A percentile compares a stretch with the other conserved stretches of the same genome.
Conservation (phyloP, 2,329 filamentous ascomycete genomes). For the Fusarium cicatricum region DNA sequence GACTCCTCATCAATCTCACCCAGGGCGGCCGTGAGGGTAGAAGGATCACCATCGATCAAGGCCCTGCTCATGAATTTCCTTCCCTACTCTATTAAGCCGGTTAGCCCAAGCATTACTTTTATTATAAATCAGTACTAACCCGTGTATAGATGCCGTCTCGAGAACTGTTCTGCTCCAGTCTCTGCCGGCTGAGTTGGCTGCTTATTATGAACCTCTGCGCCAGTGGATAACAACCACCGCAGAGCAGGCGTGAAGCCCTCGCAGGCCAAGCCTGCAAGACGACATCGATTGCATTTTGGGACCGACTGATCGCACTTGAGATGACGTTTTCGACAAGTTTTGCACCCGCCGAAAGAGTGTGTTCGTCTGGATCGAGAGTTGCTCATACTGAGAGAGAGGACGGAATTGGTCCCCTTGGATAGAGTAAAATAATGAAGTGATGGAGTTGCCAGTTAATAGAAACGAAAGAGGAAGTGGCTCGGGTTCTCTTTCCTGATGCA, state of each 20-base stretch:
- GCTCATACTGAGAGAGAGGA: conserved; percentile 9
- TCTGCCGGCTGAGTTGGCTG: conserved; percentile 22
- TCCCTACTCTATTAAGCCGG: conserved; percentile 10
- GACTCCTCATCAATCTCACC: conserved; percentile 31
- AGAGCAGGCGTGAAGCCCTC: conserved; percentile 33
- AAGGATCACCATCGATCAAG: conserved; percentile 14
- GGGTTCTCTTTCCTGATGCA: conserved; percentile 20
- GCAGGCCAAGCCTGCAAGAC: conserved; percentile 23
- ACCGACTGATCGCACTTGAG: conserved; percentile 34
- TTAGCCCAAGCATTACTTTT: neutral
- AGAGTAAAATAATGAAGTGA: neutral
- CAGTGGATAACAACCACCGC: conserved; percentile 31
- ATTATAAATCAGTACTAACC: neutral
- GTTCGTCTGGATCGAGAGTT: conserved; percentile 29
- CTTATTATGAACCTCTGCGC: conserved; percentile 27
- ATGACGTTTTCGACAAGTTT: conserved; percentile 36
- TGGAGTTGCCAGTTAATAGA: conserved; percentile 10
- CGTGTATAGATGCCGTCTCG: conserved; percentile 32
- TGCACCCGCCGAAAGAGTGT: conserved; percentile 35
- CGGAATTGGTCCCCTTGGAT: neutral
- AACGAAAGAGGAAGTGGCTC: conserved; percentile 20
- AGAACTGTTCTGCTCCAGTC: conserved; percentile 21
- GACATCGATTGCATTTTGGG: conserved; percentile 29
- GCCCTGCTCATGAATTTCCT: conserved; percentile 31
- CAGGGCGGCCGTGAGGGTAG: conserved; percentile 28